A percentile compares a stretch with the other conserved stretches of the same genome.
These are phyloP conservation scores for Pisolithus orientalis DNA, from an alignment of 768 basidiomycete species.

Conservation along the genomic window DNA sequence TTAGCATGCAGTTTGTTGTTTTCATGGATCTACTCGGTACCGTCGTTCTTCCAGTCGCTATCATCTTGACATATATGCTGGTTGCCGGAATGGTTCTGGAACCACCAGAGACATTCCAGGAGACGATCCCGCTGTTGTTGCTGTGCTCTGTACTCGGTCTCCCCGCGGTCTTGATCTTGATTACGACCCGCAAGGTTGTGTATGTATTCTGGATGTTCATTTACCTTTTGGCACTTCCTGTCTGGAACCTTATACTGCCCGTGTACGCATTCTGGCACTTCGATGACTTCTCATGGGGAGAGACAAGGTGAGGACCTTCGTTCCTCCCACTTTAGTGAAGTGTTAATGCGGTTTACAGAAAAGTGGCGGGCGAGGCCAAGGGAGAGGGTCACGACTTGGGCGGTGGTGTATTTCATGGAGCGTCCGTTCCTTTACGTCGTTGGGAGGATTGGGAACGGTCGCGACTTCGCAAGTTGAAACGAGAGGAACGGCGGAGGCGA, in stretches of 20 bases:
- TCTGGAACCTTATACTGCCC: conserved; percentile 95
- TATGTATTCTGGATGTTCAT: conserved; percentile 99
- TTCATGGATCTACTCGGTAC: conserved; percentile 95
- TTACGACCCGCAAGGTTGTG: conserved; percentile 91
- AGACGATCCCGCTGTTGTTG: conserved; percentile 90
- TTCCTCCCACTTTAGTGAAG: neutral
- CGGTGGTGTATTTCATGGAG: conserved; percentile 42
- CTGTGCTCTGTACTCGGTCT: conserved; percentile 89
- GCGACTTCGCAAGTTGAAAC: conserved; percentile 80
- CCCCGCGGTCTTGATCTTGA: conserved; percentile 85
- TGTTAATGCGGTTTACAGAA: conserved; percentile 43
- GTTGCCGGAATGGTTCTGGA: conserved; percentile 73
- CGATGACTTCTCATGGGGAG: conserved; percentile 99
- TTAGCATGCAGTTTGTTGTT: conserved; percentile 99
- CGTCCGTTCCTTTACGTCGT: conserved; percentile 82
- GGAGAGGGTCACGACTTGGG: conserved; percentile 72
- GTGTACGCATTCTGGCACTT: conserved; percentile 99
- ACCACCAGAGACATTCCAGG: conserved; percentile 81
- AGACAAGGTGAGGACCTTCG: conserved; percentile 68
- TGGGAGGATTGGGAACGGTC: conserved; percentile 99
- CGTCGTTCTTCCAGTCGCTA: conserved; percentile 90
- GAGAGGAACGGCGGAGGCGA: conserved; percentile 75
- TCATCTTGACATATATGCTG: conserved; percentile 82
- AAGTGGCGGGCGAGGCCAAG: conserved; percentile 89
- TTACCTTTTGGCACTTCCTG: conserved; percentile 85